Conservation (phyloP, 441 rosid genomes). For the Iberis amara region DNA sequence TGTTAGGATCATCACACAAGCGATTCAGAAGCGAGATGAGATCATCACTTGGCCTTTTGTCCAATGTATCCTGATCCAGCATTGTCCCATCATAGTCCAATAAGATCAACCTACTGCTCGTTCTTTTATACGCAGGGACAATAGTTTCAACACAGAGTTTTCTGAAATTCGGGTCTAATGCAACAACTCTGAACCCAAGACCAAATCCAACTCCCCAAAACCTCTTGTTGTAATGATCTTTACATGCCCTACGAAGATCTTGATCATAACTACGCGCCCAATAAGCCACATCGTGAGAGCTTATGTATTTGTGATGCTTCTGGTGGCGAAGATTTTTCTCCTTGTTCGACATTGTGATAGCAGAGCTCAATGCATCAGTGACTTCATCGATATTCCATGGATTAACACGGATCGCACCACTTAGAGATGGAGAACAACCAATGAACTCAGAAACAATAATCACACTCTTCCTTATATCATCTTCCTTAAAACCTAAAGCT, state of each 20-base stretch:
- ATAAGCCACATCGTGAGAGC: conserved; percentile 71
- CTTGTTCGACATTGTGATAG: conserved; percentile 37
- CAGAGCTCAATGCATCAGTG: conserved; percentile 54
- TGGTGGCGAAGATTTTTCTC: conserved; percentile 72
- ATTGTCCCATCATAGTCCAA: conserved; percentile 77
- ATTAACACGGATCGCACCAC: conserved; percentile 81
- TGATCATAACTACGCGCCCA: conserved; percentile 78
- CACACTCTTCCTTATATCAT: conserved; percentile 51
- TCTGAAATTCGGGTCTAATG: conserved; percentile 65
- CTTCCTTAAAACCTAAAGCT: conserved; percentile 41
- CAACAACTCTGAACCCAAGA: conserved; percentile 62
- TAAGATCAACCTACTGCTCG: conserved; percentile 53
- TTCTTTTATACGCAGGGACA: conserved; percentile 45
- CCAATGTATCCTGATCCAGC: conserved; percentile 47
- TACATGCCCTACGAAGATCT: conserved; percentile 75
- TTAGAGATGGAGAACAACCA: conserved; percentile 83
- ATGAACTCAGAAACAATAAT: conserved; percentile 81
- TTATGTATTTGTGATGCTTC: conserved; percentile 78
- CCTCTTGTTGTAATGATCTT: conserved; percentile 58
- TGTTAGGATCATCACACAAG: conserved; percentile 54
- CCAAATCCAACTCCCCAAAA: conserved; percentile 77
- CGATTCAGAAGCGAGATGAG: conserved; percentile 49
- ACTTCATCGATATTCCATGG: conserved; percentile 69
- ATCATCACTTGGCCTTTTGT: conserved; percentile 45
- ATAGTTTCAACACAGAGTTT: conserved; percentile 51